phyloP scores from a whole-genome alignment of 805 yeast genomes.

The Saccharomycopsis fibuligera region DNA sequence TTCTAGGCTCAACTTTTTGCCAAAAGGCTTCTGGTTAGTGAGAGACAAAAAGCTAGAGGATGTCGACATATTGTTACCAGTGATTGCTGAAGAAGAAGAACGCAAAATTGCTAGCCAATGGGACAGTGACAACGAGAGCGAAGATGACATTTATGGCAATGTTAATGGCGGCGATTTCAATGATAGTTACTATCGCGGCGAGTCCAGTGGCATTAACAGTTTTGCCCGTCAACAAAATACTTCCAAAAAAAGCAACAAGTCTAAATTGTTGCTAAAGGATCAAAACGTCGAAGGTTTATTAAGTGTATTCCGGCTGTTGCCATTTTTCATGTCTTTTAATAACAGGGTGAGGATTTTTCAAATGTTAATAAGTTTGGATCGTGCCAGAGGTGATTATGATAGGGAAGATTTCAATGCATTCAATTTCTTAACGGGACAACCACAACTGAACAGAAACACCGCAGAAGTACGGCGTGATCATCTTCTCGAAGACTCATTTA shows the following conservation, averaged over 20 bases:
- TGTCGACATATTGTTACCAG: conserved; percentile 32
- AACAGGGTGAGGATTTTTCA: conserved; percentile 72
- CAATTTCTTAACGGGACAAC: conserved; percentile 18
- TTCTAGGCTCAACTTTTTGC: conserved; percentile 50
- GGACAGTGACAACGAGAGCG: conserved; percentile 25
- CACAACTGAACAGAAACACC: conserved; percentile 21
- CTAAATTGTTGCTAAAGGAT: conserved; percentile 4
- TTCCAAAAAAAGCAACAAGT: conserved; percentile 16
- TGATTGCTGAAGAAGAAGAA: conserved; percentile 40
- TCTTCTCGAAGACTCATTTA: conserved; percentile 70
- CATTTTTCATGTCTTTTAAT: conserved; percentile 75
- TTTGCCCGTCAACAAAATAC: background rate
- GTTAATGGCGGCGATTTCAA: conserved; percentile 6
- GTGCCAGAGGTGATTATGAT: conserved; percentile 25
- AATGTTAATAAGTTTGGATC: conserved; percentile 51
- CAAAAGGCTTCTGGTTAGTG: conserved; percentile 49
- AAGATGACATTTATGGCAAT: conserved; percentile 16
- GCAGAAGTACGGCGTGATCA: conserved; percentile 65
- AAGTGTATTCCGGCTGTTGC: conserved; percentile 54
- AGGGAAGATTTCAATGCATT: conserved; percentile 16
- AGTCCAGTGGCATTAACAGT: background rate
- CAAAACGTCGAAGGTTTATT: conserved; percentile 29
- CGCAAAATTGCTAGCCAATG: conserved; percentile 21
- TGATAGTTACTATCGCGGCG: background rate
- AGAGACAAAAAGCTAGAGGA: conserved; percentile 29